Evolutionary conservation across 2,329 filamentous ascomycete species (phyloP), one percentile per base, ranked within the genome.

Genomic region (Onygenales sp.): DNA sequence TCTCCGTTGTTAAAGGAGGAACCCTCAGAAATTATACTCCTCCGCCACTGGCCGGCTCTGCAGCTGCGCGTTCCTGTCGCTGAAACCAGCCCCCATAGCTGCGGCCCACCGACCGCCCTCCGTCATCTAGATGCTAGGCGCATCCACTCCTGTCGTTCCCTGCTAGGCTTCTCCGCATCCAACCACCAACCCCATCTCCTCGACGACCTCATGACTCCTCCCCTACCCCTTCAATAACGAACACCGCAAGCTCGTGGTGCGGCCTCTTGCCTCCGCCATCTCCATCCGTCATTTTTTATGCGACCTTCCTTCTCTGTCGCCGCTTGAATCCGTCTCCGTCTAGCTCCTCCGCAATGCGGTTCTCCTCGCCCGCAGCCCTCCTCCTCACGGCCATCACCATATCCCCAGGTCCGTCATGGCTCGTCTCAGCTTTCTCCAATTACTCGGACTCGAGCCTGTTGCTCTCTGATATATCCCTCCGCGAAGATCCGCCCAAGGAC

Each of bases 401-500:
- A 43, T 55, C 65, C n/a, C 58, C 65, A 46, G 59, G 64, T 21
- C 52, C 64, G 42, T 48, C 58, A 61, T 62, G 56, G 59, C 58
- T 55, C 32, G 58, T 50, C 31, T 53, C 52, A 6, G 63, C 63
- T 33, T 68, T 62, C 50, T 58, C 57, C 34, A 86, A 84, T 66
- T 83, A 81, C 62, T 82, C 82, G 51, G 77, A 79, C 49, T 67
- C 78, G 58, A 80, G 82, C 60, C 82, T 79, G 71, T 74, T 81
- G 66, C 81, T 77, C 81, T 82, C 42, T 1, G 52, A 46, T 13
- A 76, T 90, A 65, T 80, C 85, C 39, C 73, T 91, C 46, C 81
- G 88, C 71, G 85, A 82, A 59, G 83, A 86, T 63, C 81, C 88
- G 49, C 86, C 89, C 6, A 63, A 67, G 50, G 63, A 71, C 34